Evolutionary conservation across 129 eudicot species (phyloP).

Genomic region (Tagetes erecta): DNA sequence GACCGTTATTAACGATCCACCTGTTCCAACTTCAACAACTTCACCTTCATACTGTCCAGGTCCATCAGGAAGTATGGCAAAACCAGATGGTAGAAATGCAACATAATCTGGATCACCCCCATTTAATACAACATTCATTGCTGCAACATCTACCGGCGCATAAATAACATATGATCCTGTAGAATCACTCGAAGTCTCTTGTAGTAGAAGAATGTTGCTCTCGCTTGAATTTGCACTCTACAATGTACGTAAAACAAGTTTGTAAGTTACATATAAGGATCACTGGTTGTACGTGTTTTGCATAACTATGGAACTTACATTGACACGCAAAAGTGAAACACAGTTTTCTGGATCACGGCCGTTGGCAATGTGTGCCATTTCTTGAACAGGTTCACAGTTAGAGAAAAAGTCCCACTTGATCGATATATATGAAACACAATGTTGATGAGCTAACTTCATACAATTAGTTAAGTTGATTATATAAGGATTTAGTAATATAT

Average conservation of each 20-base stretch:
- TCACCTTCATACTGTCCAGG: constrained; percentile 41
- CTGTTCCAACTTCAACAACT: constrained; percentile 56
- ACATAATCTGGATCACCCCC: constrained; percentile 97
- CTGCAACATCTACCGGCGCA: constrained; percentile 86
- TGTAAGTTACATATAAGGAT: neutral
- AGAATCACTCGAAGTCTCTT: constrained; percentile 83
- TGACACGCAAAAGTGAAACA: constrained; percentile 85
- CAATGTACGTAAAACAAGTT: constrained; percentile 21
- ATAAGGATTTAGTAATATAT: neutral
- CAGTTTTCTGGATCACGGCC: constrained; percentile 95
- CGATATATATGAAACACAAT: neutral
- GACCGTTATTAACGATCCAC: constrained; percentile 74
- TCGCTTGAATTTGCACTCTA: constrained; percentile 94
- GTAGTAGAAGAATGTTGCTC: constrained; percentile 92
- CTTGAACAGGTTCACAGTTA: constrained; percentile 90
- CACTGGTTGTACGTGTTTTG: neutral
- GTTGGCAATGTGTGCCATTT: constrained; percentile 96
- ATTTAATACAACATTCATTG: constrained; percentile 79
- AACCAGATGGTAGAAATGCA: constrained; percentile 89
- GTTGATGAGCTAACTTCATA: neutral
- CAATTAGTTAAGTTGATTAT: neutral
- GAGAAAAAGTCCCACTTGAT: constrained; percentile 94
- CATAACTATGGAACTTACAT: constrained; percentile 49
- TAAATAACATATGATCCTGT: constrained; percentile 93
- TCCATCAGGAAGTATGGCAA: constrained; percentile 96